These are phyloP conservation scores for Tieghemostelium lacteum DNA, from an alignment of 78 protist species.

Conservation along the genomic window DNA sequence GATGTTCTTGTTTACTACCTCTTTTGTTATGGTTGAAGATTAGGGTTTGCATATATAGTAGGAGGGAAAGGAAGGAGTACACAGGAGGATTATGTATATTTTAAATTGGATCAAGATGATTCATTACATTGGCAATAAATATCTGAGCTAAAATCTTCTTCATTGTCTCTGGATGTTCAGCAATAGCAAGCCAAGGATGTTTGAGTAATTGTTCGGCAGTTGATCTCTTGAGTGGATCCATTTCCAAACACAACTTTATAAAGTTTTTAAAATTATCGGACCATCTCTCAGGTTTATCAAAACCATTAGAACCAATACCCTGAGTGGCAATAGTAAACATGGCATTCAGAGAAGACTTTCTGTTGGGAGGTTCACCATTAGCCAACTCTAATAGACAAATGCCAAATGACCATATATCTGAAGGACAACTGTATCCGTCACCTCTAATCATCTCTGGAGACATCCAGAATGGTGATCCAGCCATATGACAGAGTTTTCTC, in stretches of 20 bases:
- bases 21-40: too few species aligned
- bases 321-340: constrained; percentile 72
- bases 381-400: constrained; percentile 81
- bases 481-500: constrained; percentile 77
- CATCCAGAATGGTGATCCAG: constrained; percentile 89
- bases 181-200: constrained; percentile 59
- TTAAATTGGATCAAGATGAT: constrained; percentile 51
- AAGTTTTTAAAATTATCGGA: constrained; percentile 26
- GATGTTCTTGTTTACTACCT: too few species aligned
- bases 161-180: constrained; percentile 80
- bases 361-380: constrained; percentile 75
- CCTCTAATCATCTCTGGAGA: constrained; percentile 86
- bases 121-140: constrained; percentile 72
- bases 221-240: constrained; percentile 71
- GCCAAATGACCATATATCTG: constrained; percentile 82
- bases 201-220: constrained; percentile 73
- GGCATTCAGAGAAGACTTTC: constrained; percentile 73
- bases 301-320: constrained; percentile 46
- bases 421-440: constrained; percentile 55
- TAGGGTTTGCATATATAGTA: too few species aligned
- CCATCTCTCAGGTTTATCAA: constrained; percentile 70
- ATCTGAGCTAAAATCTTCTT: constrained; percentile 71
- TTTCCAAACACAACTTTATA: constrained; percentile 46
- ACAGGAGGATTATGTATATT: too few species aligned
- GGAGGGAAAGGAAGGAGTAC: too few species aligned